Evolutionary conservation across 257 asterid species (phyloP).

Genomic region (Ilex aquifolium): DNA sequence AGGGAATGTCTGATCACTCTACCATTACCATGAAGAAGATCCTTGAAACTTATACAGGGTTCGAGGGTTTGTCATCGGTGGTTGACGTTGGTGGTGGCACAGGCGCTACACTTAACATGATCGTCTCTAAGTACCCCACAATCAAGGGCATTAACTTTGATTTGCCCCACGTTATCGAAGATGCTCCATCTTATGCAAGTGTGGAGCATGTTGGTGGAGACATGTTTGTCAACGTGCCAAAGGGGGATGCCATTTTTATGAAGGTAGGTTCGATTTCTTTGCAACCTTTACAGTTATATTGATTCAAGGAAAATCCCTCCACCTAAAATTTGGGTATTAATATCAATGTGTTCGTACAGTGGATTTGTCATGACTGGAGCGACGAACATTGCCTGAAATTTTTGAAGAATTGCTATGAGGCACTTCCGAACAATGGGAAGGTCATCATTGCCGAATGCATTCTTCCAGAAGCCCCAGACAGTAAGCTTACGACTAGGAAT

Average conservation of each 20-base stretch:
- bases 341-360: slow-evolving; percentile 29
- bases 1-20: slow-evolving; percentile 30
- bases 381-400: slow-evolving; percentile 66
- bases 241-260: slow-evolving; percentile 1
- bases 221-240: slow-evolving; percentile 1
- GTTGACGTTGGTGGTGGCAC: slow-evolving; percentile 57
- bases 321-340: no score
- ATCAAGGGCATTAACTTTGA: slow-evolving; percentile 44
- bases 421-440: slow-evolving; percentile 78
- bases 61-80: slow-evolving; percentile 23
- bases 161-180: slow-evolving; percentile 28
- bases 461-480: slow-evolving; percentile 69
- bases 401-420: slow-evolving; percentile 66
- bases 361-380: slow-evolving; percentile 96
- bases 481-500: slow-evolving; percentile 41
- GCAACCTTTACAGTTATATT: neutral
- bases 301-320: no score
- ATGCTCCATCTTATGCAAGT: slow-evolving; percentile 19
- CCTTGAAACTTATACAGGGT: slow-evolving; percentile 30
- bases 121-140: slow-evolving; percentile 25
- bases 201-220: slow-evolving; percentile 5
- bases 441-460: slow-evolving; percentile 66
- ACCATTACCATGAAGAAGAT: slow-evolving; percentile 23
- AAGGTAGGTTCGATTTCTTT: neutral
- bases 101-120: slow-evolving; percentile 28